Conservation (phyloP, 345 rosid species). For the Melaleuca alternifolia region DNA sequence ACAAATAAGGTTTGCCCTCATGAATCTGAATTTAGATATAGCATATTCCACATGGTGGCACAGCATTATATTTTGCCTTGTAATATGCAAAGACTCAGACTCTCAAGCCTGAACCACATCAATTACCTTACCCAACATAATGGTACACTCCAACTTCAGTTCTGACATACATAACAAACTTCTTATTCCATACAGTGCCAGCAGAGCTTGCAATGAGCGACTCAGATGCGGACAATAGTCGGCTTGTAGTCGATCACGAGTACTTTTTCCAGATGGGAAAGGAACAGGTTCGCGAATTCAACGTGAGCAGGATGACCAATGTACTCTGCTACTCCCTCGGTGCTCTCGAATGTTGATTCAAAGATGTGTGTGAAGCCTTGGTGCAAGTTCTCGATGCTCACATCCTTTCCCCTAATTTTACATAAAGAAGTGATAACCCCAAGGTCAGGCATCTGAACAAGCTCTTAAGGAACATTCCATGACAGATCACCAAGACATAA, state of each 20-base stretch:
- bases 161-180: background rate
- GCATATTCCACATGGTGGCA: background rate
- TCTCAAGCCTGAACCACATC: background rate
- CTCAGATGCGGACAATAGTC: conserved; percentile 23
- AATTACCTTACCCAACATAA: background rate
- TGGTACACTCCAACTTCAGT: background rate
- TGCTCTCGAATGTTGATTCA: conserved; percentile 65
- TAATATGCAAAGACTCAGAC: background rate
- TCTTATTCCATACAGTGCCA: background rate
- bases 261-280: conserved; percentile 42
- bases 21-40: background rate
- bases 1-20: background rate
- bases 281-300: conserved; percentile 39
- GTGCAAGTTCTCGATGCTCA: conserved; percentile 69
- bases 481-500: background rate
- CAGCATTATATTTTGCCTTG: background rate
- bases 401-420: conserved; percentile 58
- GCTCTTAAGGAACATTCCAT: background rate
- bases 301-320: conserved; percentile 63
- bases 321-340: conserved; percentile 59
- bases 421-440: background rate
- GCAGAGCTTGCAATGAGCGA: background rate
- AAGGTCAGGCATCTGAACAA: background rate
- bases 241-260: conserved; percentile 69
- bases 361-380: conserved; percentile 82